phyloP scores from a whole-genome alignment of 306 rosid species.

The Prunus mira region DNA sequence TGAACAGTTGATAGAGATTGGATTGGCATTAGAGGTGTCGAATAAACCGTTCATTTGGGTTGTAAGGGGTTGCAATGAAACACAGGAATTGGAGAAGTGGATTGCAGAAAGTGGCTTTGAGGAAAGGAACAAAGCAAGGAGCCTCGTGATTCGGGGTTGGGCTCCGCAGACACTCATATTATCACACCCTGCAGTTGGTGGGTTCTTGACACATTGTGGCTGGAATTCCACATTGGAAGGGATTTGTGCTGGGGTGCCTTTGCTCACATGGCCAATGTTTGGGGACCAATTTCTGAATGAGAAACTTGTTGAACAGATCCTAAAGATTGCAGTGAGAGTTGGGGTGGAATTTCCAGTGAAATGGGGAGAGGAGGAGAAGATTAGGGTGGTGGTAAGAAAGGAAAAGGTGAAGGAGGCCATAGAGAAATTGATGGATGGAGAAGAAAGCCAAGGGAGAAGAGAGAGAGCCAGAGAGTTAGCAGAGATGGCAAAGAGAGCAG shows the following conservation, averaged over 20 bases:
- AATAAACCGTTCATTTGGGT: slow-evolving; percentile 66
- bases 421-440: slow-evolving; percentile 22
- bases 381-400: slow-evolving; percentile 18
- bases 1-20: slow-evolving; percentile 46
- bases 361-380: slow-evolving; percentile 35
- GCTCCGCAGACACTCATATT: slow-evolving; percentile 66
- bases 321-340: slow-evolving; percentile 26
- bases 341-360: slow-evolving; percentile 21
- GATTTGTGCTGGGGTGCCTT: slow-evolving; percentile 37
- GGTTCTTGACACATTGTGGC: slow-evolving; percentile 39
- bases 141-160: slow-evolving; percentile 64
- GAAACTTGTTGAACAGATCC: slow-evolving; percentile 23
- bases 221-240: slow-evolving; percentile 34
- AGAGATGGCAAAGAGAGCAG: slow-evolving; percentile 24
- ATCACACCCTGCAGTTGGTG: slow-evolving; percentile 44
- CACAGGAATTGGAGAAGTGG: slow-evolving; percentile 44
- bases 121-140: slow-evolving; percentile 44
- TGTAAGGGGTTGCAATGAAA: slow-evolving; percentile 31
- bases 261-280: slow-evolving; percentile 37
- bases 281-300: slow-evolving; percentile 41
- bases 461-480: slow-evolving; percentile 16
- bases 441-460: slow-evolving; percentile 15
- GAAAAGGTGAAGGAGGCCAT: slow-evolving; percentile 25
- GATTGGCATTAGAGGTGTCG: slow-evolving; percentile 54
- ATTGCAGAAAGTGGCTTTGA: slow-evolving; percentile 33